Evolutionary conservation across 148 eudicot species (phyloP), one percentile per base, ranked within the genome.

Genomic region (Camellia sinensis): DNA sequence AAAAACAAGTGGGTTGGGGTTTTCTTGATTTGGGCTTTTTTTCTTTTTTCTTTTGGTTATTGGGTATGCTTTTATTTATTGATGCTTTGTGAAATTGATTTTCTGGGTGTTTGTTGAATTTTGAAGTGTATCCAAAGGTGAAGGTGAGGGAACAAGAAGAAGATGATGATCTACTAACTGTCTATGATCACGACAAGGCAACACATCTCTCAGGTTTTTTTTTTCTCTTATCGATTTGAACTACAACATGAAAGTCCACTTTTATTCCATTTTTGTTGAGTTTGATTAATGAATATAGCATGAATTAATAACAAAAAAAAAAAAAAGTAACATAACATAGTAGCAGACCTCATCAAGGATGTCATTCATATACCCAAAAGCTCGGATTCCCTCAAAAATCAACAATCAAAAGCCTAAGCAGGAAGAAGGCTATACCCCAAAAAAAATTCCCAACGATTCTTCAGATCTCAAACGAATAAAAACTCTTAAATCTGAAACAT

Each of bases 71-170:
- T 63, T 65, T 77, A 17, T 7, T n/a, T 13, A 2, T 48, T 13
- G 0, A 3, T 7, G 11, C 15, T 78, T 80, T 57, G 48, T 41
- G 77, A 46, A 4, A 41, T 66, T 57, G 81, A 41, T 13, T 63
- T 44, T 74, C 18, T 21, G 61, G 21, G 48, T 72, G 50, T 18
- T 61, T 78, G 41, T 79, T 52, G 69, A 50, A 18, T 73, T 78
- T 76, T 78, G 56, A 75, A 85, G 94, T 91, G 94, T 89, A 91
- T 82, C 94, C 94, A 3, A 91, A 85, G 87, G 91, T 91, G 85
- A 91, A 85, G 89, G 91, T 91, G 82, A 91, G 86, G 71, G 79
- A 69, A 50, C 75, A 80, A 59, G 80, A 84, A 67, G 89, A 87
- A 70, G 94, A 86, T 57, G 93, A 85, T 89, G 90, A 85, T 79